A percentile compares a stretch with the other conserved stretches of the same genome.
Conservation (phyloP, 495 filamentous ascomycete genomes). For the Annulohypoxylon maeteangense region DNA sequence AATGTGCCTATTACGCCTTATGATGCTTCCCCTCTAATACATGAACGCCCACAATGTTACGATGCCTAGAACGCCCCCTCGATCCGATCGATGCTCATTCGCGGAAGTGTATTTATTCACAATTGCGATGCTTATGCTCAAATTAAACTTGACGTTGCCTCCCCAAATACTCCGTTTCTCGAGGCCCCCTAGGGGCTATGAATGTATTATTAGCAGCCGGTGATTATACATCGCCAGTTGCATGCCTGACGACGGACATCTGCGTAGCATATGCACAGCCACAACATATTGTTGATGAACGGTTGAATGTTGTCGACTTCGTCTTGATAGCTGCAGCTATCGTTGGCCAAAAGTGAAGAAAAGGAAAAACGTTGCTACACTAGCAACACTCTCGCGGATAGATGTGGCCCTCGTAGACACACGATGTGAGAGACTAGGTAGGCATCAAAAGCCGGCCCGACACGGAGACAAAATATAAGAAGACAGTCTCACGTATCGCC, state of each 20-base stretch:
- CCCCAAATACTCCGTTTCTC: background rate
- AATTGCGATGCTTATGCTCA: constrained; percentile 10
- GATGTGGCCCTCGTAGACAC: background rate
- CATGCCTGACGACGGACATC: background rate
- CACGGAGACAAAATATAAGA: background rate
- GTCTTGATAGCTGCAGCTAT: background rate
- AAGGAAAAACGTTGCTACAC: background rate
- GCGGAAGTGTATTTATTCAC: constrained; percentile 7
- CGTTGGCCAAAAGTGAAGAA: background rate
- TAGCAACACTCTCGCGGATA: background rate
- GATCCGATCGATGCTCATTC: constrained; percentile 10
- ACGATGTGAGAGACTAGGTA: background rate
- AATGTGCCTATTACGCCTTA: constrained; percentile 32
- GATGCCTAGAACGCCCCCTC: constrained; percentile 21
- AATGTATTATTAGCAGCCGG: background rate
- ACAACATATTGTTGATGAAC: too few relatives aligned
- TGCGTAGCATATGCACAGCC: background rate
- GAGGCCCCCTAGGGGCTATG: background rate
- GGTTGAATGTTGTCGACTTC: background rate
- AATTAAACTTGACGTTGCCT: background rate
- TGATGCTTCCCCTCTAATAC: constrained; percentile 21
- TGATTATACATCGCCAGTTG: background rate
- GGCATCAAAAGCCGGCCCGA: background rate
- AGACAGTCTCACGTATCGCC: background rate
- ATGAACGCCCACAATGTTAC: constrained; percentile 33